These are phyloP conservation scores for Hibiscus tridactylites DNA, from an alignment of 345 rosid species.

Conservation along the genomic window DNA sequence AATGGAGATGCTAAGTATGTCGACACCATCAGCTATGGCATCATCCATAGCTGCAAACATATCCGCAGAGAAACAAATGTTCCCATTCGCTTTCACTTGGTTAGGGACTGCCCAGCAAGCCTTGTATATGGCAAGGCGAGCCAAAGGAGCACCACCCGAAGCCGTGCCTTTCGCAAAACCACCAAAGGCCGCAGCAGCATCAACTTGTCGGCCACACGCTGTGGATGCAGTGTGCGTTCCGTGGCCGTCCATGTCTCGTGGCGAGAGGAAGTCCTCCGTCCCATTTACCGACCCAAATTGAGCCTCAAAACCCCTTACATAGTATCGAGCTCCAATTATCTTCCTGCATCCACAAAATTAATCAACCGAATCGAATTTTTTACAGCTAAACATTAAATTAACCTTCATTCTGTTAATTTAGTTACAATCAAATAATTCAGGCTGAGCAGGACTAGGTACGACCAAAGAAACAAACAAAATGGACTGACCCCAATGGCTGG, in stretches of 20 bases:
- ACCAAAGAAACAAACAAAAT: conserved; percentile 13
- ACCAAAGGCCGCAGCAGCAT: conserved; percentile 38
- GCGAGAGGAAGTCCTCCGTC: conserved; percentile 54
- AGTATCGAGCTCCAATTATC: conserved; percentile 76
- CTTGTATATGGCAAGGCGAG: conserved; percentile 73
- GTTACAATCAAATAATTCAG: background rate
- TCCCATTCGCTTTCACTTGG: conserved; percentile 30
- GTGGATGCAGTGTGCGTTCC: conserved; percentile 86
- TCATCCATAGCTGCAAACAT: conserved; percentile 81
- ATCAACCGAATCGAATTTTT: background rate
- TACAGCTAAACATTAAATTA: background rate
- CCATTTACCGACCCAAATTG: conserved; percentile 37
- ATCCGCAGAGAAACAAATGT: conserved; percentile 50
- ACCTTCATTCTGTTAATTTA: background rate
- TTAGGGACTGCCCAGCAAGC: conserved; percentile 74
- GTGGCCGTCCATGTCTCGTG: conserved; percentile 73
- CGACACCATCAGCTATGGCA: conserved; percentile 71
- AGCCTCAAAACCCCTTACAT: conserved; percentile 45
- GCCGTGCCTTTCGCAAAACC: conserved; percentile 67
- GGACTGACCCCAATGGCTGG: conserved; percentile 20
- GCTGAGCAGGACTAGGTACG: background rate
- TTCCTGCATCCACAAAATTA: conserved; percentile 32
- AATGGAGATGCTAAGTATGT: conserved; percentile 64
- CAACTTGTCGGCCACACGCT: conserved; percentile 45
- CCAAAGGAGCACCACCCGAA: conserved; percentile 67